Evolutionary conservation across 495 filamentous ascomycete genomes (phyloP), one percentile per base, ranked within the genome.

Genomic region (Hypoxylon lenormandii): DNA sequence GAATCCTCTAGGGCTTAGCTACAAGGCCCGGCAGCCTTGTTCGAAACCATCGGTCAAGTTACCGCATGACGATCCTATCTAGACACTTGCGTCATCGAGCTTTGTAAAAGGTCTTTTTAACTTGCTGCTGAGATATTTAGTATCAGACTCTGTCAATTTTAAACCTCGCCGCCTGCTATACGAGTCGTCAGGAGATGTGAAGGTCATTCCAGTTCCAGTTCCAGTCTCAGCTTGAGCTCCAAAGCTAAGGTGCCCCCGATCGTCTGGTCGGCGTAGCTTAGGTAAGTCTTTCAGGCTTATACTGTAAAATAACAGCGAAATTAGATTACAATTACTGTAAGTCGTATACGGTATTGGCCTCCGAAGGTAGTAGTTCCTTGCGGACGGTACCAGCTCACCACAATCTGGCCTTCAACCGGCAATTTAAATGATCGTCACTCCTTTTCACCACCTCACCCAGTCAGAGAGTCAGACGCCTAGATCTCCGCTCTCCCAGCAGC

Each of bases 351-450:
- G 52, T 57, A 47, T 45, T 52, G 23, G 12, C 52, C 37, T 57
- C 53, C 19, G 28, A 33, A n/a, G 38, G 40, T 26, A 59, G 19
- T 59, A 54, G 66, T 60, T 28, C 66, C 66, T 37, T 30, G 26
- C 45, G 22, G 45, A 60, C 66, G 66, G 68, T 62, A 71, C 63
- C 49, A 53, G 46, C 36, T 61, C 51, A 45, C 40, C 56, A 30
- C 49, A 43, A 53, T 71, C 57, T 58, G 21, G 26, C 47, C 62
- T 66, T 66, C 68, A 59, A 47, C 62, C 68, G 68, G 68, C 68
- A 71, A 66, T 62, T 58, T 66, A 50, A 66, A 63, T 71, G 68
- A 71, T 71, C 62, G 38, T 66, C 68, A 19, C 53, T 63, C 47
- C 45, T 53, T 56, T 63, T 40, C 28, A 53, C 62, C 57, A 66